phyloP scores from a whole-genome alignment of 768 basidiomycete species.

The Ramaria rubella region DNA sequence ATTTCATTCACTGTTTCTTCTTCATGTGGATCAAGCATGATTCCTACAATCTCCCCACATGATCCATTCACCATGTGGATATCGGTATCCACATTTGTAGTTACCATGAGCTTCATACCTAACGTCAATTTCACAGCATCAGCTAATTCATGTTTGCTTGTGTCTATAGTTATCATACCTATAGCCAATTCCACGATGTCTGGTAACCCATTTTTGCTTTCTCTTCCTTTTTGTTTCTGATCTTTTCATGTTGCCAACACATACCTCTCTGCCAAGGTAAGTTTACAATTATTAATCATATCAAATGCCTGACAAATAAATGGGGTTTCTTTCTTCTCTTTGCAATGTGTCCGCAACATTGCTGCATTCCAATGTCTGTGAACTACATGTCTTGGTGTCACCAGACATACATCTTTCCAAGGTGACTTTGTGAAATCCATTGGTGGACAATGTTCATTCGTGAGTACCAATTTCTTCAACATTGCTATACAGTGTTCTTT shows the following conservation, averaged over 20 bases:
- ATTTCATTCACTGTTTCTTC: background rate
- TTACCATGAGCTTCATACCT: constrained; percentile 36
- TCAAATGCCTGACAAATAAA: constrained; percentile 30
- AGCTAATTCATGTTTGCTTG: too few relatives aligned
- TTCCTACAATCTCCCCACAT: constrained; percentile 26
- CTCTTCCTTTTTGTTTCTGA: constrained; percentile 11
- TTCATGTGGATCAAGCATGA: constrained; percentile 31
- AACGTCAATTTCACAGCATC: too few relatives aligned
- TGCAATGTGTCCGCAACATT: constrained; percentile 19
- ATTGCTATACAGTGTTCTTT: constrained; percentile 22
- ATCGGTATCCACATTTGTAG: constrained; percentile 32
- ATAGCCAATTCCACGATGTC: constrained; percentile 24
- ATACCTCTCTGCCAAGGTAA: constrained; percentile 12
- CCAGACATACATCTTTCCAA: constrained; percentile 30
- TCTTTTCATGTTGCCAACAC: background rate
- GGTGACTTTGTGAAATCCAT: constrained; percentile 20
- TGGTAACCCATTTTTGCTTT: constrained; percentile 14
- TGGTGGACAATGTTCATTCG: background rate
- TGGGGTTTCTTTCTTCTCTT: constrained; percentile 16
- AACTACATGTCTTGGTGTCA: constrained; percentile 33
- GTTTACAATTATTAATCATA: constrained; percentile 7
- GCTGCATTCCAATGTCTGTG: constrained; percentile 31
- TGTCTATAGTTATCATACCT: too few relatives aligned
- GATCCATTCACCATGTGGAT: constrained; percentile 36
- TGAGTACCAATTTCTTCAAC: constrained; percentile 22